Conservation (phyloP, 352 stramenopile species). For the Globisporangium cederbergense region DNA sequence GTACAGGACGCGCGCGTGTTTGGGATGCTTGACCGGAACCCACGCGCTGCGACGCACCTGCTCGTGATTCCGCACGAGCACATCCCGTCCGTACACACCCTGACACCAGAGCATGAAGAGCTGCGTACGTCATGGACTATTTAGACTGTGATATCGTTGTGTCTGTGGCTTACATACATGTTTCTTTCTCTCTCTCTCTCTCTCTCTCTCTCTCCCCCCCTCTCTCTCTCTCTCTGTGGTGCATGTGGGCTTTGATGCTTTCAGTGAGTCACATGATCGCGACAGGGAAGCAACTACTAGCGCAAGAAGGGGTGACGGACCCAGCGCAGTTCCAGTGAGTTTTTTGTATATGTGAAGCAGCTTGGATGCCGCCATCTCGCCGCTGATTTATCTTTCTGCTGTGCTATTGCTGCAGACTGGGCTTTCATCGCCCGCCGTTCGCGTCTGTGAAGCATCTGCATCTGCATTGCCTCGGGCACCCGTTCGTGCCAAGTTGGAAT, state of each 20-base stretch:
- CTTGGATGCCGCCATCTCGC: neutral
- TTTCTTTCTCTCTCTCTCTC: too few species aligned
- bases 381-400: neutral
- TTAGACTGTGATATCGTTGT: neutral
- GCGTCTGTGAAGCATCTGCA: constrained; percentile 71
- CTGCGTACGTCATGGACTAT: constrained; percentile 30
- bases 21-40: constrained; percentile 57
- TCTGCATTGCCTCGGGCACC: constrained; percentile 64
- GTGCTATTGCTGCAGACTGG: constrained; percentile 30
- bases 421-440: constrained; percentile 71
- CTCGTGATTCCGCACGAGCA: constrained; percentile 65
- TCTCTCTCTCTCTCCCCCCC: too few species aligned
- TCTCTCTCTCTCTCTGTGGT: neutral
- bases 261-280: constrained; percentile 57
- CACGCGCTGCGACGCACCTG: constrained; percentile 48
- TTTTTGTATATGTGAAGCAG: neutral
- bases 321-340: constrained; percentile 31
- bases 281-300: constrained; percentile 48
- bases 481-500: constrained; percentile 63
- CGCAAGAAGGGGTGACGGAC: constrained; percentile 34
- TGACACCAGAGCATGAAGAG: constrained; percentile 34
- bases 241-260: neutral
- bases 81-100: constrained; percentile 48
- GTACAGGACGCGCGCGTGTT: constrained; percentile 53
- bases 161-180: too few species aligned